Conservation (phyloP, 495 filamentous ascomycete genomes). For the Annulohypoxylon maeteangense region DNA sequence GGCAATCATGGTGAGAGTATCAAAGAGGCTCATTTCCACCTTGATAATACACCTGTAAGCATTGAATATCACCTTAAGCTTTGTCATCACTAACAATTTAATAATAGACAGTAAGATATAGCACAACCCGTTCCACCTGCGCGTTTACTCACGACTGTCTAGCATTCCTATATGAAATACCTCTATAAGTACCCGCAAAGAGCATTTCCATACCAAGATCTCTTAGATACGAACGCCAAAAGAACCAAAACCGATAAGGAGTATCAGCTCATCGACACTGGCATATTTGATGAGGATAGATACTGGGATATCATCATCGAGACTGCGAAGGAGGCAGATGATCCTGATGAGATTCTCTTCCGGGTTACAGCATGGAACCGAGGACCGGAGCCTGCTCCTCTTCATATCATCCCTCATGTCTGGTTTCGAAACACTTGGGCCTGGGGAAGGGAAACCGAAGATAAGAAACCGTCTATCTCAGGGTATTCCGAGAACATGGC, state of each 20-base stretch:
- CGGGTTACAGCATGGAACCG: slow-evolving; percentile 96
- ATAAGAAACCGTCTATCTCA: slow-evolving; percentile 80
- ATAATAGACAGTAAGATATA: slow-evolving; percentile 56
- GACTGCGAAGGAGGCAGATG: slow-evolving; percentile 89
- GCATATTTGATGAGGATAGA: slow-evolving; percentile 87
- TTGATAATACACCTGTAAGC: slow-evolving; percentile 86
- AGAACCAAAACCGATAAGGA: slow-evolving; percentile 80
- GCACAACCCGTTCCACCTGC: not conserved
- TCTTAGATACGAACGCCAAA: slow-evolving; percentile 82
- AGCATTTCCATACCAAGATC: slow-evolving; percentile 89
- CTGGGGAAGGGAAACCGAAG: slow-evolving; percentile 79
- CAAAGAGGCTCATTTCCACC: slow-evolving; percentile 95
- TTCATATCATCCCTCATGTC: slow-evolving; percentile 94
- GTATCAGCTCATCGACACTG: slow-evolving; percentile 92
- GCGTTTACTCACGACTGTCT: slow-evolving; percentile 33
- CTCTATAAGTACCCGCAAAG: slow-evolving; percentile 97
- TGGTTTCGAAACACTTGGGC: slow-evolving; percentile 98
- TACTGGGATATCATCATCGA: slow-evolving; percentile 99
- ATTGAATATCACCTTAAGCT: slow-evolving; percentile 1
- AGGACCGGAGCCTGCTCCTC: slow-evolving; percentile 85
- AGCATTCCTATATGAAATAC: slow-evolving; percentile 99
- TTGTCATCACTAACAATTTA: slow-evolving; percentile 35
- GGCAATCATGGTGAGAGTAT: slow-evolving; percentile 96
- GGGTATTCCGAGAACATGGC: slow-evolving; percentile 70
- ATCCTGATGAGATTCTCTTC: slow-evolving; percentile 91